Base-by-base conservation (phyloP, 164 flowering plant species). In the Magnolia sinica region DNA sequence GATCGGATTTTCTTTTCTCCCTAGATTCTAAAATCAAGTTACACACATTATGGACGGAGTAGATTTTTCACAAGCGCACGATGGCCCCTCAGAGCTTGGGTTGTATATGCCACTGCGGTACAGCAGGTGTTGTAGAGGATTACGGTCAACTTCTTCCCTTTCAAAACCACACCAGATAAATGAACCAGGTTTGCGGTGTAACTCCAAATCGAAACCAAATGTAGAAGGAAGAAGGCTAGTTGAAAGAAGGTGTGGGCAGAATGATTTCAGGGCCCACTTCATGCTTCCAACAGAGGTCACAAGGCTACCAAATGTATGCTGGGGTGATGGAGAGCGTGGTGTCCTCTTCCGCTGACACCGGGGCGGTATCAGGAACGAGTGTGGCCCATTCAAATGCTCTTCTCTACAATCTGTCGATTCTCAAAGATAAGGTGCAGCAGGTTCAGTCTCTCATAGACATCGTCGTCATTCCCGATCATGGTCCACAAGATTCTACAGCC, bases 381-480 rank as follows among this genome's bases (percentile, higher is more conserved):
- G 74, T 76, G 18, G 31, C 69, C 66, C 83, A 80, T 19, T 72
- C 87, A 7, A 74, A 18, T 66, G 82, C 88, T 13, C 82, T 92
- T 58, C 80, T 91, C 1, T 88, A 83, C 83, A 84, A 76, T 69
- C 82, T 92, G 23, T 86, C 94, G 11, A 4, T 87, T 23, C 87
- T 92, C 72, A 87, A 84, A 59, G 90, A 88, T 20, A 89, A 88
- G 79, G 84, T 88, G 64, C 82, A 87, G 55, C 89, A 89, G 65
- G 86, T 87, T 2, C 86, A 89, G 51, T 84, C 92, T 3, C 71
- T 89, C 20, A 80, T 80, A 24, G 76, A 73, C 77, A 29, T 86
- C 63, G 74, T 89, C 3, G 27, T 85, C 52, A 59, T 85, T 1
- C 78, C 81, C 0, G 68, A 80, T 80, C 86, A 82, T 49, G 65